Conservation (phyloP, 2,329 filamentous ascomycete genomes). For the Echinosphaeria canescens region DNA sequence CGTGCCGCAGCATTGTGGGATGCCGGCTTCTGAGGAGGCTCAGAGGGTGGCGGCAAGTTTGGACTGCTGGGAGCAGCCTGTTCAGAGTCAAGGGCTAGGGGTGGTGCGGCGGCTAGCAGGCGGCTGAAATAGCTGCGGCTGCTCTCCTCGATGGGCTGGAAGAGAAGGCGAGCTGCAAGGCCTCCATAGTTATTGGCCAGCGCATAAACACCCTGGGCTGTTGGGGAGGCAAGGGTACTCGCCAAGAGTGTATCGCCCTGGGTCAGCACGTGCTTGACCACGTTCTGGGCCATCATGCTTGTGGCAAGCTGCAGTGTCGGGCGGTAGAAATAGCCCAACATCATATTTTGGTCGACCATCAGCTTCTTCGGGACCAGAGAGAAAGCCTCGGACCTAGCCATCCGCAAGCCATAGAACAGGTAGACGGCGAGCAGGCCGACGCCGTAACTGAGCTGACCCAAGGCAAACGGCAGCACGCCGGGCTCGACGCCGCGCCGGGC, state of each 20-base stretch:
- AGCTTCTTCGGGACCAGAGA: conserved; percentile 33
- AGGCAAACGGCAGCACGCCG: conserved; percentile 72
- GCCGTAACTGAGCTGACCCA: conserved; percentile 68
- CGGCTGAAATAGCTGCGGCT: conserved; percentile 78
- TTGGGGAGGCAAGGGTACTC: conserved; percentile 50
- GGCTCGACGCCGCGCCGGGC: conserved; percentile 21
- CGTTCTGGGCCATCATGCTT: conserved; percentile 73
- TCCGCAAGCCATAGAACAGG: conserved; percentile 29
- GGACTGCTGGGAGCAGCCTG: conserved; percentile 6
- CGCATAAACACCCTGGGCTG: conserved; percentile 78
- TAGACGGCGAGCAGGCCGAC: conserved; percentile 49
- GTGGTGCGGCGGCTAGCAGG: conserved; percentile 29
- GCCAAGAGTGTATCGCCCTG: conserved; percentile 88
- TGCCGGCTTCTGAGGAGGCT: too few relatives aligned
- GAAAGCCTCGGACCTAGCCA: conserved; percentile 38
- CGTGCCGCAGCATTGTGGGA: too few relatives aligned
- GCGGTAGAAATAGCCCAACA: conserved; percentile 40
- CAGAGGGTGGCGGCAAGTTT: not conserved
- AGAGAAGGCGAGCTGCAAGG: conserved; percentile 67
- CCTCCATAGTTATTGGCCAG: conserved; percentile 91
- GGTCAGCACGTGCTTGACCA: conserved; percentile 83
- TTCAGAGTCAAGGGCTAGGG: conserved; percentile 2
- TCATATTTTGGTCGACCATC: conserved; percentile 19
- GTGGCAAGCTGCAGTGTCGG: conserved; percentile 50
- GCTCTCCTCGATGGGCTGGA: conserved; percentile 91